Base-by-base conservation (phyloP, 75 land plant species). In the Cunninghamia lanceolata region DNA sequence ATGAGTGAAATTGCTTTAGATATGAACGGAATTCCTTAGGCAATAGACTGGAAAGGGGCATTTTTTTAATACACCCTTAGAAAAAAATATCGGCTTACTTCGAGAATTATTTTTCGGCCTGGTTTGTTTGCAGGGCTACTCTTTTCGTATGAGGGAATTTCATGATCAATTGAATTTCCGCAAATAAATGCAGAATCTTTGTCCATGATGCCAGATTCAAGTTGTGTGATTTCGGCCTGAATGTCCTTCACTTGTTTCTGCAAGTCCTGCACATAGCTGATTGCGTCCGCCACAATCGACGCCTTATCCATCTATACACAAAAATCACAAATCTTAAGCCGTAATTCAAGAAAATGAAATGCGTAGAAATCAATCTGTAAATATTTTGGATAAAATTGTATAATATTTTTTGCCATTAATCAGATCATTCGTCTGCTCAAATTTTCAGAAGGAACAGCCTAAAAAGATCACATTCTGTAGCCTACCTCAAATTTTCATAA, bases 241-340 rank as follows among this genome's bases (percentile, higher is more conserved):
- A 52, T 83, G 25, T 91, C 92, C 53, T 84, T 76, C 11, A 95
- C 91, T 75, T 95, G 84, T 76, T 87, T 91, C 84, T 96, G 93
- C 59, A 96, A 86, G 11, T 93, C 90, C 75, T 89, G 87, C 76
- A 95, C 94, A 70, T 96, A 95, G 32, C 73, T 85, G 5, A 94
- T 94, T 1, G 97, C 99, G 86, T 96, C 99, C 35, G 91, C 99
- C 36, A 96, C 89, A 39, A 96, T 96, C 1, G 97, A 96, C 0
- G 95, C 99, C 63, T 95, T 96, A 90, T 96, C 99, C 99, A 96
- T 96, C 99, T 96, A 16, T 56, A 56, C 15, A 50, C 14, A 50
- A 50, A 50, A 2, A 50, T 50, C 53, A 50, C 53, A 50, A 14
- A 50, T 50, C 53, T 50, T 50, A 56, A 56, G 19, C 63, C 25